phyloP scores from a whole-genome alignment of 306 rosid genomes.

The Ammopiptanthus mongolicus region DNA sequence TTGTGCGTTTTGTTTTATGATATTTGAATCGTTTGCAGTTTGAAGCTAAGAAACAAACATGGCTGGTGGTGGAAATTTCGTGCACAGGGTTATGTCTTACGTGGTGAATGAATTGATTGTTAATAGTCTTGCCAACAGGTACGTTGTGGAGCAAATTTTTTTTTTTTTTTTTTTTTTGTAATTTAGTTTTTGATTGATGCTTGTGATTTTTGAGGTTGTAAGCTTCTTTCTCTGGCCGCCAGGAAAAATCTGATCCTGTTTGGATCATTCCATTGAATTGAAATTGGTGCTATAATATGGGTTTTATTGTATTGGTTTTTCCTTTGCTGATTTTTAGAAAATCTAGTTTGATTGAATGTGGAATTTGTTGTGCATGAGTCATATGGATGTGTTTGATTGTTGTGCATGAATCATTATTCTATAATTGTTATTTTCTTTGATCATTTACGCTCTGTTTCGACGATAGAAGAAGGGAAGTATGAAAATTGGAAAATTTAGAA shows the following conservation, averaged over 20 bases:
- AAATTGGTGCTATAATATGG: too few species aligned
- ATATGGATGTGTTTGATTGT: neutral
- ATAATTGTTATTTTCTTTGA: neutral
- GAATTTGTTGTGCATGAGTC: neutral
- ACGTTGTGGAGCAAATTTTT: neutral
- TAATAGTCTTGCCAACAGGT: conserved; percentile 53
- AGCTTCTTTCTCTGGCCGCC: conserved; percentile 11
- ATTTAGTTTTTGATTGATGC: neutral
- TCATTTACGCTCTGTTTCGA: neutral
- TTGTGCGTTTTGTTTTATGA: neutral
- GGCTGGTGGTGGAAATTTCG: conserved; percentile 50
- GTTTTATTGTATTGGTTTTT: neutral
- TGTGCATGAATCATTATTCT: neutral
- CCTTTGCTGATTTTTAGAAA: neutral
- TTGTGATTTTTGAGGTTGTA: neutral
- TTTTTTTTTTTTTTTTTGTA: neutral
- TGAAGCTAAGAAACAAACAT: conserved; percentile 25
- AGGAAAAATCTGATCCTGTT: neutral
- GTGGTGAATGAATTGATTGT: conserved; percentile 45
- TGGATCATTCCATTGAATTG: conserved; percentile 1
- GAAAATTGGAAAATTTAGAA: neutral
- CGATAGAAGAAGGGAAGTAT: neutral
- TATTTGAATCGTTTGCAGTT: conserved; percentile 13
- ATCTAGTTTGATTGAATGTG: neutral
- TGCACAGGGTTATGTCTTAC: conserved; percentile 34